Base-by-base conservation (phyloP, 2,329 filamentous ascomycete genomes). In the Sclerotinia glacialis region DNA sequence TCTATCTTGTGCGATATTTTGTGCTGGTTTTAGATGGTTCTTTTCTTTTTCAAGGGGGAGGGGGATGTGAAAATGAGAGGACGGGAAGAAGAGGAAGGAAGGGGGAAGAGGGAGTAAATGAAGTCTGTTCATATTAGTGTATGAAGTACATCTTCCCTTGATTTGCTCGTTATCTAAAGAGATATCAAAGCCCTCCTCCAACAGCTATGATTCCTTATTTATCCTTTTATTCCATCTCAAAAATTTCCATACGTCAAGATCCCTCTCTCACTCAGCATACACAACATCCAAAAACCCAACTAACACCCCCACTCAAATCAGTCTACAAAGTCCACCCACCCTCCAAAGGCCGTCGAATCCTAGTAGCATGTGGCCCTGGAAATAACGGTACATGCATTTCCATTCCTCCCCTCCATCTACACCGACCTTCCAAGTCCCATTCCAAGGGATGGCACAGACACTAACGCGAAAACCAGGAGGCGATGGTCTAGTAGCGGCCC, bases 401-500 rank as follows among this genome's bases (percentile, higher is more conserved):
- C 3, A 3, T n/a, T 26, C n/a, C n/a, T 21, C 4, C 8, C 34
- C 14, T 5, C 18, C 18, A 21, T 26, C 14, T 1, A 31, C 14
- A 5, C 23, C 23, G 8, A 34, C 66, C 42, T 21, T 49, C 28
- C 14, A 31, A 58, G 3, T 42, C 3, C 2, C 16, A 21, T 50
- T 44, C 0, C 7, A 12, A 12, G 26, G 59, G 18, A 52, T 16
- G 31, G n/a, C 6, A 23, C 2, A 28, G 34, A 26, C 61, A 31
- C 59, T 65, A 31, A 66, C 28, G 3, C 40, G 12, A 21, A 37
- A 2, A 34, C 50, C 52, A 93, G 92, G 95, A 69, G 95, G 95
- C 47, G 95, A 99, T 78, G 95, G 95, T 2, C 86, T 99, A 3
- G 95, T 99, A 37, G 93, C 94, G 58, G 95, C 95, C 64, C 88